Evolutionary conservation across 2,329 filamentous ascomycete species (phyloP).

Genomic region (Thielaviopsis ethacetica): DNA sequence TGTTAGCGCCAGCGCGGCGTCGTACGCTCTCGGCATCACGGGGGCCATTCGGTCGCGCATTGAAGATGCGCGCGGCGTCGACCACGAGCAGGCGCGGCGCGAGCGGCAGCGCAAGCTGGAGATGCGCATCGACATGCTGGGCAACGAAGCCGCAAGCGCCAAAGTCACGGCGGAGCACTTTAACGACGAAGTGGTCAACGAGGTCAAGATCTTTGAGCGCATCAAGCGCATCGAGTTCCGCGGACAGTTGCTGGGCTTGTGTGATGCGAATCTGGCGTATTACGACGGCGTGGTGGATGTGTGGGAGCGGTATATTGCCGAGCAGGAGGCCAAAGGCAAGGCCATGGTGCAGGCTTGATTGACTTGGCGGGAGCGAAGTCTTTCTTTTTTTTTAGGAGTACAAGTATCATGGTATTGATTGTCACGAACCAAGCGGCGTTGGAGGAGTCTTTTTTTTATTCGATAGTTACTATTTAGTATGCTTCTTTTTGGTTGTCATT

Average conservation of each 20-base stretch:
- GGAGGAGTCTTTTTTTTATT: not conserved
- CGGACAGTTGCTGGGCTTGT: conserved; percentile 65
- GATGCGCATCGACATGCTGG: conserved; percentile 81
- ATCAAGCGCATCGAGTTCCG: conserved; percentile 93
- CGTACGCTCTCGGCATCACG: conserved; percentile 49
- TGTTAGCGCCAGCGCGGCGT: not conserved
- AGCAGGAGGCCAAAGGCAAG: conserved; percentile 54
- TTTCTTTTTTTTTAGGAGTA: not conserved
- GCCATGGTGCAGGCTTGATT: conserved; percentile 2
- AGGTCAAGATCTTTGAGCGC: conserved; percentile 85
- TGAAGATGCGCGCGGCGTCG: conserved; percentile 89
- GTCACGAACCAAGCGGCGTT: not conserved
- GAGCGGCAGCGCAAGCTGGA: conserved; percentile 77
- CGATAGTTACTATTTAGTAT: not conserved
- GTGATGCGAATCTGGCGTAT: conserved; percentile 74
- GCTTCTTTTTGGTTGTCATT: too few relatives aligned
- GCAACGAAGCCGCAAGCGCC: conserved; percentile 72
- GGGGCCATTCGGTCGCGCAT: conserved; percentile 87
- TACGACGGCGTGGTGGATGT: conserved; percentile 64
- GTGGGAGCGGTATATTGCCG: conserved; percentile 80
- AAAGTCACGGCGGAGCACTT: conserved; percentile 82
- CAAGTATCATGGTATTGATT: not conserved
- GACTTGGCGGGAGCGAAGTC: not conserved
- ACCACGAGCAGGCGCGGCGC: conserved; percentile 80
- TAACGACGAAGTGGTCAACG: conserved; percentile 87